Evolutionary conservation across 768 basidiomycete genomes (phyloP).

Genomic region (Calvatia gigantea): DNA sequence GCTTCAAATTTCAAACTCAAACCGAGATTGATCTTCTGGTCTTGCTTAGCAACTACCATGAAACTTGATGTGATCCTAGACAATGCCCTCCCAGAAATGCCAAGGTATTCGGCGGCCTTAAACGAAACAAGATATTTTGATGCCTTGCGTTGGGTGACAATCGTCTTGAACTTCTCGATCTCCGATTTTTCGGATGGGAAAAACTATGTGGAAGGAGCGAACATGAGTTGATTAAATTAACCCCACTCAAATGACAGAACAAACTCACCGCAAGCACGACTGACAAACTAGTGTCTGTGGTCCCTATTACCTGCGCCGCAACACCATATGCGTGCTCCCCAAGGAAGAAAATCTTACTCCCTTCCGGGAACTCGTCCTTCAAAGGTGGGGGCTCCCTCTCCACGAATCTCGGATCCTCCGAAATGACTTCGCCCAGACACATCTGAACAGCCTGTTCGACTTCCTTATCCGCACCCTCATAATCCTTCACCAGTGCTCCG

Average conservation of each 20-base stretch:
- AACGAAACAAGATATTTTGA: constrained; percentile 76
- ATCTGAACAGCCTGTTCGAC: constrained; percentile 86
- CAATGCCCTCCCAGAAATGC: constrained; percentile 73
- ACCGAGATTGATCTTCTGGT: constrained; percentile 86
- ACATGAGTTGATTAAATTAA: too few species aligned
- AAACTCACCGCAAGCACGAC: constrained; percentile 79
- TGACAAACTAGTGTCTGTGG: constrained; percentile 66
- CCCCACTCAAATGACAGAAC: neutral
- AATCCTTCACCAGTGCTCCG: constrained; percentile 94
- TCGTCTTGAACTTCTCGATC: constrained; percentile 69
- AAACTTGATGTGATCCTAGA: constrained; percentile 93
- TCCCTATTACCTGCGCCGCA: constrained; percentile 82
- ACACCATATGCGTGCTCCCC: constrained; percentile 95
- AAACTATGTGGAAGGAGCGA: constrained; percentile 54
- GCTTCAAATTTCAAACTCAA: constrained; percentile 95
- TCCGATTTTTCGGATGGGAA: constrained; percentile 83
- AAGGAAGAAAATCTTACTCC: constrained; percentile 92
- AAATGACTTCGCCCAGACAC: constrained; percentile 71
- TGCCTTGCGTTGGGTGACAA: constrained; percentile 52
- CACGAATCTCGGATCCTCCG: constrained; percentile 85
- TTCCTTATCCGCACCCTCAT: constrained; percentile 80
- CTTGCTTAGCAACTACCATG: constrained; percentile 70
- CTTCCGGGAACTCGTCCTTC: constrained; percentile 85
- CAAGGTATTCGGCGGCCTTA: constrained; percentile 68
- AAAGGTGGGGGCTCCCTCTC: constrained; percentile 82